phyloP scores from a whole-genome alignment of 1,284 basidiomycete genomes.

The Kwoniella shivajii region DNA sequence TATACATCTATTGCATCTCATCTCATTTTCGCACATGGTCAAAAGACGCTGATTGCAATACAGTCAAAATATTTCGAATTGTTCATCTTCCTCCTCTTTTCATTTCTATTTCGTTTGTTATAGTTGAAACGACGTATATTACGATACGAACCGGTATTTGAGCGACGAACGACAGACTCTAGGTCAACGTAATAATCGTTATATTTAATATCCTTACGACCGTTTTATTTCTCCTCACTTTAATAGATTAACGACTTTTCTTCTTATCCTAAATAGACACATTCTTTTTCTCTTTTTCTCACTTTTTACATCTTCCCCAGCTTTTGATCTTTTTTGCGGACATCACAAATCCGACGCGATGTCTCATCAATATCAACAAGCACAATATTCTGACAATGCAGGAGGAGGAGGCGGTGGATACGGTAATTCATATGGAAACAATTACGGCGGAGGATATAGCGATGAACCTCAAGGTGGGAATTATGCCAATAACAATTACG shows the following conservation, averaged over 20 bases:
- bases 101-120: neutral
- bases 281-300: slow-evolving; percentile 2
- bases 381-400: slow-evolving; percentile 31
- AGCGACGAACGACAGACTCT: neutral
- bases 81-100: neutral
- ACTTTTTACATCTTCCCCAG: slow-evolving; percentile 4
- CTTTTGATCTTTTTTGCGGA: neutral
- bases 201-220: too few relatives aligned
- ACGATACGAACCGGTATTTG: neutral
- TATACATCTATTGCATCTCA: too few relatives aligned
- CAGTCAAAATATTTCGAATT: neutral
- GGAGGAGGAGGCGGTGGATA: slow-evolving; percentile 20
- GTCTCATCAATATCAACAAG: slow-evolving; percentile 44
- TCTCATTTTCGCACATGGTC: too few relatives aligned
- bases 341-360: slow-evolving; percentile 17
- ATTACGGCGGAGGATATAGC: slow-evolving; percentile 25
- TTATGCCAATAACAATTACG: slow-evolving; percentile 13
- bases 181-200: neutral
- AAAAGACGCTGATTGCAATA: too few relatives aligned
- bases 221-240: too few relatives aligned
- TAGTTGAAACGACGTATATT: too few relatives aligned
- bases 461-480: slow-evolving; percentile 31
- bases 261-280: too few relatives aligned
- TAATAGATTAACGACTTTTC: neutral
- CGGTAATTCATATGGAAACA: slow-evolving; percentile 23